phyloP scores from a whole-genome alignment of 306 rosid genomes.

The Sicyos edulis region DNA sequence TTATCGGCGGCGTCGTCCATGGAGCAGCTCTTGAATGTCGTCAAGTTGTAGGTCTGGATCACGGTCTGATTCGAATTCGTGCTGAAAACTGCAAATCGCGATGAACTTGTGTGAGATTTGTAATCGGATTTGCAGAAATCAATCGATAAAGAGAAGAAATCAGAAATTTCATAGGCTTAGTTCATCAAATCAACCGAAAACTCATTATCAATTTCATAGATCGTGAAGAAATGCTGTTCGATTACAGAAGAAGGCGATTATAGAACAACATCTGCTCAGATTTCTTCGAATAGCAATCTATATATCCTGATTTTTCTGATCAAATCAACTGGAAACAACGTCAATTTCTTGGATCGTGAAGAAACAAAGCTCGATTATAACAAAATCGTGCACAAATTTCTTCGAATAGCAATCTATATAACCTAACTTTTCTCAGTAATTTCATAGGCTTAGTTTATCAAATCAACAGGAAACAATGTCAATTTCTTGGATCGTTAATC shows the following conservation, averaged over 20 bases:
- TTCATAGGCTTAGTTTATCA: neutral
- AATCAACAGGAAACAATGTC: too few relatives aligned
- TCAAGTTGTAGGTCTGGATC: constrained; percentile 63
- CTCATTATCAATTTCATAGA: neutral
- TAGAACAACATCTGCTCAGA: neutral
- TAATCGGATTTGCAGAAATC: neutral
- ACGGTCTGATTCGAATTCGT: constrained; percentile 66
- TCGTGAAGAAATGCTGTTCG: neutral
- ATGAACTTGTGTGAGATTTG: neutral
- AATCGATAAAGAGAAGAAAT: neutral
- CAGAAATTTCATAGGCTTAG: neutral
- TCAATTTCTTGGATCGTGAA: neutral
- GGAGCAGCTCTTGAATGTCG: constrained; percentile 48
- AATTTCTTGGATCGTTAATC: too few relatives aligned
- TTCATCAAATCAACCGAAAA: neutral
- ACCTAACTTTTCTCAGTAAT: neutral
- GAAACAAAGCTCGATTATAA: neutral
- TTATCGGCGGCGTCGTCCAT: constrained; percentile 43
- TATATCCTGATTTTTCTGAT: too few relatives aligned
- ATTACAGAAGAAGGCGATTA: too few relatives aligned
- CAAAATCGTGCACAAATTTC: neutral
- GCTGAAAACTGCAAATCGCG: constrained; percentile 50
- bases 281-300: neutral
- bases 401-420: neutral
- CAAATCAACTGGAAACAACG: too few relatives aligned